phyloP scores from a whole-genome alignment of 1,139 yeast genomes.

The Lodderomyces metapsilosis region DNA sequence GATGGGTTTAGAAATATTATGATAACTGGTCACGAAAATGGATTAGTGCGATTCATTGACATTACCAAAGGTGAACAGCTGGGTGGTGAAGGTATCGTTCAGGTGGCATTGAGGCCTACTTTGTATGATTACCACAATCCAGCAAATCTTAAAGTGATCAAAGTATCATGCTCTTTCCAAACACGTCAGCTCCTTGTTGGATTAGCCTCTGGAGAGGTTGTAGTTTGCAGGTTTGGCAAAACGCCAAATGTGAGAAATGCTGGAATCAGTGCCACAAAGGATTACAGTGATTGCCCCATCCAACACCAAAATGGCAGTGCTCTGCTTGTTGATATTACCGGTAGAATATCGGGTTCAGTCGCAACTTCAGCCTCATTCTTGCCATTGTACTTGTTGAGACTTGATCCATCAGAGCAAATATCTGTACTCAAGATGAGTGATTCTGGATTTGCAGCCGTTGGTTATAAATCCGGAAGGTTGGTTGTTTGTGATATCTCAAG shows the following conservation, averaged over 20 bases:
- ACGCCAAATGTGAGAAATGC: conserved; percentile 12
- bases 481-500: conserved; percentile 73
- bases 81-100: conserved; percentile 47
- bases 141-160: conserved; percentile 44
- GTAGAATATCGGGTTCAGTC: conserved; percentile 34
- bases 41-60: conserved; percentile 77
- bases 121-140: conserved; percentile 30
- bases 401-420: conserved; percentile 43
- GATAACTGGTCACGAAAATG: conserved; percentile 81
- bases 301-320: conserved; percentile 39
- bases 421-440: conserved; percentile 67
- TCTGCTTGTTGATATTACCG: conserved; percentile 30
- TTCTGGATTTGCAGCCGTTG: conserved; percentile 84
- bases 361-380: conserved; percentile 47
- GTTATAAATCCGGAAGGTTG: conserved; percentile 72
- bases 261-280: conserved; percentile 16
- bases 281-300: conserved; percentile 30
- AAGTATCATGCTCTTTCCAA: conserved; percentile 73
- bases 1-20: conserved; percentile 60
- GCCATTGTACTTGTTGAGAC: conserved; percentile 52
- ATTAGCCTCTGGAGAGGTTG: conserved; percentile 68
- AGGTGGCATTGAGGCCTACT: conserved; percentile 36
- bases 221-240: conserved; percentile 70
- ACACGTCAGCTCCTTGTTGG: conserved; percentile 76
- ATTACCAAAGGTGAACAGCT: conserved; percentile 74